Base-by-base conservation (phyloP, 306 rosid genomes). In the Sicyos baderoa region DNA sequence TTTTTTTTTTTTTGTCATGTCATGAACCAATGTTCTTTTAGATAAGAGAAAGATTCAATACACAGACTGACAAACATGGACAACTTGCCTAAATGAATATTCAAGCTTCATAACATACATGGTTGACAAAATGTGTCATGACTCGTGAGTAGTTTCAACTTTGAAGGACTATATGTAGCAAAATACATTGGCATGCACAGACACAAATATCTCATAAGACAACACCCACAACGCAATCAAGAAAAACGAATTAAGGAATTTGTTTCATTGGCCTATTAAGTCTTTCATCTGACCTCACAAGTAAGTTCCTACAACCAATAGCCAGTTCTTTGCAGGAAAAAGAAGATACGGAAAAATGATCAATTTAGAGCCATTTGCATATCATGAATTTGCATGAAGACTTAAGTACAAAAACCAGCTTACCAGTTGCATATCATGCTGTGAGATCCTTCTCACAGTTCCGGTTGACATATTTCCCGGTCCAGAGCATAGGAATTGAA, bases 361-460 rank as follows among this genome's bases (percentile, higher is more conserved):
- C 54, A 65, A 65, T 22, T 45, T 42, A 13, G 71, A 47, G 16
- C 40, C 40, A 35, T 35, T 21, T 10, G 40, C 5, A 0, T 3
- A 6, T 3, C 40, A 35, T 35, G 40, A 32, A 6, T 27, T 14
- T n/a, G n/a, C n/a, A n/a, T n/a, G n/a, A n/a, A n/a, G n/a, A n/a
- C n/a, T n/a, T n/a, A n/a, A n/a, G n/a, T 25, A 25, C 37, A 74
- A 66, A 16, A 16, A 62, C 76, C 12, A 70, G 71, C 91, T 85
- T 85, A 91, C 97, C 87, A 87, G 74, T 77, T 91, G 97, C 54
- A 89, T 85, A 76, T 91, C 96, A 79, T 89, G 84, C 59, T 87
- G 95, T 67, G 95, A 85, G 68, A 89, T 89, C 79, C 87, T 82
- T 77, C 91, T 87, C 47, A 75, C 90, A 4, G 96, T 59, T 75